These are phyloP conservation scores for Fusarium sp. DNA, from an alignment of 2,329 filamentous ascomycete species.

Conservation along the genomic window DNA sequence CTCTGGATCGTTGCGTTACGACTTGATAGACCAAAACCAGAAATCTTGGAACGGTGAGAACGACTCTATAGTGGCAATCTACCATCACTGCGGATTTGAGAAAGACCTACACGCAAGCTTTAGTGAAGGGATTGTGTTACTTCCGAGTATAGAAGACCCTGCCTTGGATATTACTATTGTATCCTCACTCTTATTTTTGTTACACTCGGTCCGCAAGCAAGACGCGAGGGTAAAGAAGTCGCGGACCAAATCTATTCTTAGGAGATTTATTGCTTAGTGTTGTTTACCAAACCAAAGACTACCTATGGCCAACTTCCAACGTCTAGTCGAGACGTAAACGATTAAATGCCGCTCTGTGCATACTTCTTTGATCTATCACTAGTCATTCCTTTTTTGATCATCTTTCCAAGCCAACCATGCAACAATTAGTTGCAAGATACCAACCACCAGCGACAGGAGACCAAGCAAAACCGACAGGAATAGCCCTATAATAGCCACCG, in stretches of 20 bases:
- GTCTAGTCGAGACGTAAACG: neutral
- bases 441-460: neutral
- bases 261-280: neutral
- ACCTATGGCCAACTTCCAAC: neutral
- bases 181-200: conserved; percentile 6
- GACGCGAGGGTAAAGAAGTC: neutral
- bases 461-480: neutral
- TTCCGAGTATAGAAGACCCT: neutral
- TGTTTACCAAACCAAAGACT: neutral
- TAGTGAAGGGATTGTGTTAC: neutral
- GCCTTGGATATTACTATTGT: neutral
- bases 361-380: neutral
- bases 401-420: neutral
- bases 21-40: neutral
- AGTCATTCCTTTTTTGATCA: neutral
- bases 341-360: neutral
- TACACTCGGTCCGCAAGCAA: neutral
- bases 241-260: neutral
- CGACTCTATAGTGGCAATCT: neutral
- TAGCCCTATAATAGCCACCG: neutral
- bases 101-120: neutral
- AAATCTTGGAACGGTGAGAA: fast-evolving
- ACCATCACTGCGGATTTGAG: conserved; percentile 19
- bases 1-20: conserved; percentile 8
- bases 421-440: neutral